A percentile compares a stretch with the other conserved stretches of the same genome.
Conservation (phyloP, 345 rosid species). For the Orychophragmus violaceus region DNA sequence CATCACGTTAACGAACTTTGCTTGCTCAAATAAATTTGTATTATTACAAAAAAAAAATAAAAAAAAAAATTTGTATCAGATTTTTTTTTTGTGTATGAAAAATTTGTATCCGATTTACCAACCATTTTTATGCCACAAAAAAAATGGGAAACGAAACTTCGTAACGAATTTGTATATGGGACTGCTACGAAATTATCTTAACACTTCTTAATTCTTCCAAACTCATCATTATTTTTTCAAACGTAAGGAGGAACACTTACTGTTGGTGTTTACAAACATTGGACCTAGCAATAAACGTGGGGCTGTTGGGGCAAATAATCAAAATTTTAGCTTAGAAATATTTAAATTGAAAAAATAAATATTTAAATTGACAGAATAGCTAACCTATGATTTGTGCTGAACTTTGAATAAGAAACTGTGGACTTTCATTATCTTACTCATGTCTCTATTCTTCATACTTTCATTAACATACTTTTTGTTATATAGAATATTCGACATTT, state of each 20-base stretch:
- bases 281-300: not conserved
- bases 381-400: not conserved
- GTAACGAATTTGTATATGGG: not conserved
- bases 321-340: not conserved
- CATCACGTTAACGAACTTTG: too few species aligned
- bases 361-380: too few species aligned
- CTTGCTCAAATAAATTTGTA: too few species aligned
- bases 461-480: too few species aligned
- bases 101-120: too few species aligned
- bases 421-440: not conserved
- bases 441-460: constrained; percentile 8
- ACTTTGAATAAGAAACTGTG: constrained; percentile 1
- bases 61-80: too few species aligned
- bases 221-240: not conserved
- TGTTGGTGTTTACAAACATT: not conserved
- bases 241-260: not conserved
- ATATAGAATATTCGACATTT: too few species aligned
- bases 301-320: not conserved
- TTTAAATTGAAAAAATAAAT: not conserved
- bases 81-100: too few species aligned
- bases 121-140: too few species aligned
- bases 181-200: not conserved
- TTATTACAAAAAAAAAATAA: too few species aligned
- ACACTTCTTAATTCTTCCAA: not conserved
- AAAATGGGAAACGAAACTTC: not conserved